Percentiles rank a stretch among this genome's conserved stretches.
Evolutionary conservation across 2,329 filamentous ascomycete genomes (phyloP).

Genomic region (Tolypocladium pustulatum): DNA sequence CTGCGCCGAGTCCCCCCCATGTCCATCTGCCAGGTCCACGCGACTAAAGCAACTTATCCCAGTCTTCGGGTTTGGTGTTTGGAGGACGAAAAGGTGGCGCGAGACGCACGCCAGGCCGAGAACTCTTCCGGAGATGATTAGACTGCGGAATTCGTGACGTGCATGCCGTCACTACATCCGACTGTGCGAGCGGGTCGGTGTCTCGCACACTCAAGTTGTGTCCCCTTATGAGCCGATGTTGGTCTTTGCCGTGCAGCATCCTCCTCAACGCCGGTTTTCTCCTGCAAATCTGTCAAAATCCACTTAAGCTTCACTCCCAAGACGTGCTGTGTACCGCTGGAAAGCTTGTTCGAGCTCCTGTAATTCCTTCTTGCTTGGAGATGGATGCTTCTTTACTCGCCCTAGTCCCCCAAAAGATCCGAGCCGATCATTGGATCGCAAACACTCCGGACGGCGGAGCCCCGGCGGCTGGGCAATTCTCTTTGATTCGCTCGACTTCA

Average conservation of each 20-base stretch:
- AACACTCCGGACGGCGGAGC: neutral
- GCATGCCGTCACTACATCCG: neutral
- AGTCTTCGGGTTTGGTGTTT: neutral
- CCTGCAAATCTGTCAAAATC: conserved; percentile 19
- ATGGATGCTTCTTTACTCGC: conserved; percentile 32
- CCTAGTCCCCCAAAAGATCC: conserved; percentile 3
- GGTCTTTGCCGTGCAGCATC: conserved; percentile 14
- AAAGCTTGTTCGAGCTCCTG: conserved; percentile 26
- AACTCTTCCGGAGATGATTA: neutral
- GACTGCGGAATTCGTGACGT: neutral
- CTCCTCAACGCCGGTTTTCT: conserved; percentile 6
- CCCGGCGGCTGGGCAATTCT: neutral
- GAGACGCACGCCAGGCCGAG: neutral
- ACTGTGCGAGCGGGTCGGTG: neutral
- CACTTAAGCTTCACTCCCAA: conserved; percentile 7
- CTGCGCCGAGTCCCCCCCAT: neutral
- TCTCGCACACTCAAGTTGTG: conserved; percentile 1
- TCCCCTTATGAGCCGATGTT: conserved; percentile 14
- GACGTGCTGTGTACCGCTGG: conserved; percentile 17
- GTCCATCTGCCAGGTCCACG: neutral
- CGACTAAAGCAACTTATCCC: conserved; percentile 1
- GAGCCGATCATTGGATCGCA: neutral
- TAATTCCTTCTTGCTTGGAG: conserved; percentile 30
- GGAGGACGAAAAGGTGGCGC: neutral
- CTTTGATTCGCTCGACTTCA: neutral